Conservation (phyloP, 2,329 filamentous ascomycete species). For the Periconia macrospinosa region DNA sequence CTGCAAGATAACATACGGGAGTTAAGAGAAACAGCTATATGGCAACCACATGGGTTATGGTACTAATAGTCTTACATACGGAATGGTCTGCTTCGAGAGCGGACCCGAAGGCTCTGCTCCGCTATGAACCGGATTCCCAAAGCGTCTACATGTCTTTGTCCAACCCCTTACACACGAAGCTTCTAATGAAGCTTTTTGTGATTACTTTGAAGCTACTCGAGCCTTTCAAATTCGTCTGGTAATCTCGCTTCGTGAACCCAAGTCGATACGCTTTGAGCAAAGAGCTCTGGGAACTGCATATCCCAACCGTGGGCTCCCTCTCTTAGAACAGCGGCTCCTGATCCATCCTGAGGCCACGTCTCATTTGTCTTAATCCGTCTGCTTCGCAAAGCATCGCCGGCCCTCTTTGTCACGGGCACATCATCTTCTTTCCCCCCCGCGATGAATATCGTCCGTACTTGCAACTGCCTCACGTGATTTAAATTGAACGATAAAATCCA, state of each 20-base stretch:
- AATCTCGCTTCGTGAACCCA: constrained; percentile 10
- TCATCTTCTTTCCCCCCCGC: constrained; percentile 13
- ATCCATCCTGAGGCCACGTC: constrained; percentile 3
- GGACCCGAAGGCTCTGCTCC: no score
- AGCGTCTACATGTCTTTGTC: no score
- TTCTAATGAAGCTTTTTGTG: no score
- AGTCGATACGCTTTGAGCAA: constrained; percentile 10
- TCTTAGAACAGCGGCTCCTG: constrained; percentile 9
- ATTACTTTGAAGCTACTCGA: constrained; percentile 22
- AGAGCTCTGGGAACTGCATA: constrained; percentile 13
- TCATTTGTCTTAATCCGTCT: constrained; percentile 1
- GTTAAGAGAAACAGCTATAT: no score
- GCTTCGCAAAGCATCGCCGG: constrained; percentile 3
- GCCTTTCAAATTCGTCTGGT: constrained; percentile 9
- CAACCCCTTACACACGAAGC: no score
- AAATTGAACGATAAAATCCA: constrained; percentile 5
- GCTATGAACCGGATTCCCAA: no score
- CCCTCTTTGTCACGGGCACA: constrained; percentile 7
- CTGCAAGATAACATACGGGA: no score
- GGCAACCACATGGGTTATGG: no score
- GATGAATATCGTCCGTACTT: constrained; percentile 8
- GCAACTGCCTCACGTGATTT: constrained; percentile 3
- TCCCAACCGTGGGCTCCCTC: constrained; percentile 13
- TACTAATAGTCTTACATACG: no score
- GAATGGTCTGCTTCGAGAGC: no score